Evolutionary conservation across 441 rosid genomes (phyloP), one percentile per base, ranked within the genome.

Genomic region (Pelargonium fulgidum): DNA sequence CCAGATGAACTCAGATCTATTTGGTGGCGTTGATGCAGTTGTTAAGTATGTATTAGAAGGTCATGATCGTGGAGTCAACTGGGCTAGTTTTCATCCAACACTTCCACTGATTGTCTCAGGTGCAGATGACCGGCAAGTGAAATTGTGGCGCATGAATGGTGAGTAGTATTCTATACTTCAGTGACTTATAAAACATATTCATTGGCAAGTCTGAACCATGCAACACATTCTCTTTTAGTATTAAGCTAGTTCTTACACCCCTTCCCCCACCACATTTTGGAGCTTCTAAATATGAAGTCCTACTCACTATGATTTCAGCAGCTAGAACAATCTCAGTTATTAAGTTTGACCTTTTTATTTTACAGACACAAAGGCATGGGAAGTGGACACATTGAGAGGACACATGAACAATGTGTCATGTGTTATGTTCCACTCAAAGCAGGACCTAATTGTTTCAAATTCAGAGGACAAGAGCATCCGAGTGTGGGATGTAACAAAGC

Each of bases 41-140:
- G 97, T 89, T 22, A 89, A 89, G 86, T 91, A 91, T 76, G 97
- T 91, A 52, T 81, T 91, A 74, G 96, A 91, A 82, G 97, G 96
- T 65, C 97, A 92, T 82, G 97, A 89, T 47, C 85, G 96, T 72
- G 97, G 97, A 16, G 97, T 92, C 20, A 92, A 89, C 78, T 92
- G 97, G 97, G 96, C 98, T 79, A 68, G 96, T 65, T 92, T 92
- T 79, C 98, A 92, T 75, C 98, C 96, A n/a, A 87, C 79, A 7
- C 85, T 89, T 70, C 93, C 97, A 64, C 80, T 91, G 66, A 87
- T 91, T 42, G 97, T 89, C 76, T 92, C 97, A 0, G 97, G 96
- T 59, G 94, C 96, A 20, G 91, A 92, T 82, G 97, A 92, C 67
- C 92, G 94, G 26, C 96, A 87, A 84, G 96, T 92, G 45, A 92